Evolutionary conservation across 2,329 filamentous ascomycete genomes (phyloP), one percentile per base, ranked within the genome.

Genomic region (Cyanodermella asteris): DNA sequence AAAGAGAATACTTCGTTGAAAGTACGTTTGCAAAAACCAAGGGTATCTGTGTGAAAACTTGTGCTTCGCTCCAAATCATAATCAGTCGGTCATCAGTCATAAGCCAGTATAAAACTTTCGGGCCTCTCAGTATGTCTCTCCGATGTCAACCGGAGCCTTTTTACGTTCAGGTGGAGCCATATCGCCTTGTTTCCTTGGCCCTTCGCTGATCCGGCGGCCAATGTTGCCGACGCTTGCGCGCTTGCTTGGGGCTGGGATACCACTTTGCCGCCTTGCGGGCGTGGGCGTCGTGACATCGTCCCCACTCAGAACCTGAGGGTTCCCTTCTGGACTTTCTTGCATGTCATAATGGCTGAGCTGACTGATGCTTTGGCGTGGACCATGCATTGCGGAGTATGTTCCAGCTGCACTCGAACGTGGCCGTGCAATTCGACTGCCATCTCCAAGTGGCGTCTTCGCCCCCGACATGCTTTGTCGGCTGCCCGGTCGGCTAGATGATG

Each of bases 381-480:
- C 50, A 13, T 26, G 28, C 7, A 18, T 27, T 20, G 16, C 23
- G n/a, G 42, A 39, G 13, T 49, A 48, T 32, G 64, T 68, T 27
- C 72, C 64, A 28, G 66, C 65, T 34, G 82, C 55, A 9, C 74
- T 80, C 24, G 72, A 78, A 24, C 73, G 61, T 11, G 75, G 72
- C 26, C 75, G 64, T 28, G 55, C 50, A 28, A 45, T 50, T 27
- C 51, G 50, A 27, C 51, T 50, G 39, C 59, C 60, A 35, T 61
- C 54, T 15, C 56, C 65, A 26, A 77, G 49, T 1, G 74, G 69
- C 8, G 72, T 75, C 31, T 72, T 61, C 6, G 63, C 46, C 5
- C 66, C 58, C 4, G 26, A 20, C 15, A 29, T 25, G 33, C 71
- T 76, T 27, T 35, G 33, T n/a, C 33, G 31, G 18, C 33, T 35